Evolutionary conservation across 257 asterid genomes (phyloP), one percentile per base, ranked within the genome.

Genomic region (Thymus mandschuricus): DNA sequence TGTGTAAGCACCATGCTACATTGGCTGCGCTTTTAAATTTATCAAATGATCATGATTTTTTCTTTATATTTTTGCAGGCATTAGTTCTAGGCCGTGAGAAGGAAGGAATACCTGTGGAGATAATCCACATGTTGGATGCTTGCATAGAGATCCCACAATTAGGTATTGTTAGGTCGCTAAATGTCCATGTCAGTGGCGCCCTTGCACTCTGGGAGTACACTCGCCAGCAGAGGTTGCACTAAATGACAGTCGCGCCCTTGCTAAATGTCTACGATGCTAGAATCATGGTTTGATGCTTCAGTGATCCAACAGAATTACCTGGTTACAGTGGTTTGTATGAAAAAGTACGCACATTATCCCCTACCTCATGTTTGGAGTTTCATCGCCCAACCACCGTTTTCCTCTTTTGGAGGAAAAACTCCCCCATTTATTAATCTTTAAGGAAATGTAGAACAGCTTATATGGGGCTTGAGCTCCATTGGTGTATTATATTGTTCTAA

Each of bases 191-290:
- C 64, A 93, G 97, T 60, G 98, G 96, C 68, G 97, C 97, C 84
- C 88, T 93, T 73, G 96, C 98, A 21, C 92, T 91, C 35, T 89
- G 98, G 98, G 98, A 93, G 84, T 93, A 93, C 70, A 93, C 96
- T 68, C 87, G 98, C 54, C 98, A 93, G 73, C 96, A 85, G 67
- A 71, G 78, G 69, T 29, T 52, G 68, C 38, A 1, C 46, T 35
- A 30, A 54, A 41, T n/a, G 41, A 3, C 21, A 21, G 21, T 21
- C 21, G 21, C 21, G 21, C 21, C 21, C 21, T 21, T 21, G 21
- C 21, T 21, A 21, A 21, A 21, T 10, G 3, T 6, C 49, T 7
- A 44, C 8, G 41, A 38, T n/a, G 45, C 55, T n/a, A 49, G 7
- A 15, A 49, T 13, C 55, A 13, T 49, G 2, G 50, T 49, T 49